phyloP scores from a whole-genome alignment of 768 basidiomycete genomes.

The Pleurotus cornucopiae region DNA sequence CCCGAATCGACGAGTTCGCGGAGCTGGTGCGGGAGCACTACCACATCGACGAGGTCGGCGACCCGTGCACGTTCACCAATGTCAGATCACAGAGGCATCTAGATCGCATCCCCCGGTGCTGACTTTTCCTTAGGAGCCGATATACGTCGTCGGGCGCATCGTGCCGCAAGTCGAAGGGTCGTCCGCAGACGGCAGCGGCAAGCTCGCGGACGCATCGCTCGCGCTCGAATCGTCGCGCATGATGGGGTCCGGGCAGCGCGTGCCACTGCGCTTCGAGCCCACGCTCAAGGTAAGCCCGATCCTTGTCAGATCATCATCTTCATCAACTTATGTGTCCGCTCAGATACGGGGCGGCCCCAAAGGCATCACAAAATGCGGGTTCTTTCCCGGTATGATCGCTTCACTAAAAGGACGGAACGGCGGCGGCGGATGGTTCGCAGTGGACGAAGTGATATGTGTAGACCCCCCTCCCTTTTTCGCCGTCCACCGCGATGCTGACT shows the following conservation, averaged over 20 bases:
- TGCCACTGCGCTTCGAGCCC: conserved; percentile 69
- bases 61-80: conserved; percentile 50
- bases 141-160: conserved; percentile 71
- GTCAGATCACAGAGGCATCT: conserved; percentile 18
- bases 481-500: neutral
- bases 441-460: conserved; percentile 78
- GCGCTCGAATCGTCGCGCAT: conserved; percentile 82
- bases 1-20: conserved; percentile 82
- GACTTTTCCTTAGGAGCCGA: conserved; percentile 43
- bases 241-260: conserved; percentile 59
- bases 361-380: conserved; percentile 60
- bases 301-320: too few relatives aligned
- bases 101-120: conserved; percentile 12
- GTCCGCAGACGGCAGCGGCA: conserved; percentile 41
- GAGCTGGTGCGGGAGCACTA: conserved; percentile 72
- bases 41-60: conserved; percentile 67
- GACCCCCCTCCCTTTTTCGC: conserved; percentile 18
- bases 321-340: neutral
- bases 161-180: conserved; percentile 62
- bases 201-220: conserved; percentile 71
- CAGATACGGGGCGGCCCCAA: conserved; percentile 38
- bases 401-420: conserved; percentile 89
- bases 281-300: conserved; percentile 55
- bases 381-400: conserved; percentile 89
- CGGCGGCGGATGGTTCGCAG: conserved; percentile 83